Percentiles rank a stretch among this genome's conserved stretches.
Evolutionary conservation across 306 rosid species (phyloP).

Genomic region (Pterocarpus santalinus): DNA sequence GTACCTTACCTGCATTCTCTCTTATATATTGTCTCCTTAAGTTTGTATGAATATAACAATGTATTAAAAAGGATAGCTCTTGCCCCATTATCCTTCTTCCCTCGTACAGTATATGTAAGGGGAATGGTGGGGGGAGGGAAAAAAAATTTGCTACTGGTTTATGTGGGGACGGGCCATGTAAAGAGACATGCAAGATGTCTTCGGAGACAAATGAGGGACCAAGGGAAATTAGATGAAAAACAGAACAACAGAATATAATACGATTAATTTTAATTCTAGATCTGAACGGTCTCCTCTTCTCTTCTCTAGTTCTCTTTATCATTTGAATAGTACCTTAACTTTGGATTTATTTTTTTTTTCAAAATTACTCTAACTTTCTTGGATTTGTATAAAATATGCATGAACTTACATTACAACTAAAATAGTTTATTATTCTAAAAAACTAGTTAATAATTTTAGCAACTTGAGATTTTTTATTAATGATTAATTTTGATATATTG

Average conservation of each 20-base stretch:
- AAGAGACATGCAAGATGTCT: background rate
- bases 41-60: background rate
- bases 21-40: too few relatives aligned
- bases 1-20: too few relatives aligned
- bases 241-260: background rate
- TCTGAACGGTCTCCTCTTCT: background rate
- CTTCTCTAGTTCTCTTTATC: background rate
- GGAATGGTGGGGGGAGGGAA: background rate
- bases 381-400: background rate
- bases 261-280: background rate
- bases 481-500: too few relatives aligned
- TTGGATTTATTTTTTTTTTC: background rate
- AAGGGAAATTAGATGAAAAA: background rate
- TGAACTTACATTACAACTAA: too few relatives aligned
- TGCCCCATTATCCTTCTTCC: background rate
- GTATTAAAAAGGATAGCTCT: background rate
- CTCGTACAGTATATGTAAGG: background rate
- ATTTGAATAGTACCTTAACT: background rate
- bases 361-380: background rate
- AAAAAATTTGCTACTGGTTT: background rate
- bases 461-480: too few relatives aligned
- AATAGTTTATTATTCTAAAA: too few relatives aligned
- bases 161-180: slow-evolving; percentile 25
- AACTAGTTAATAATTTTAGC: too few relatives aligned
- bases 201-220: background rate